Percentiles rank a stretch among this genome's conserved stretches.
phyloP scores from a whole-genome alignment of 257 asterid genomes.

The Thymus quinquecostatus region DNA sequence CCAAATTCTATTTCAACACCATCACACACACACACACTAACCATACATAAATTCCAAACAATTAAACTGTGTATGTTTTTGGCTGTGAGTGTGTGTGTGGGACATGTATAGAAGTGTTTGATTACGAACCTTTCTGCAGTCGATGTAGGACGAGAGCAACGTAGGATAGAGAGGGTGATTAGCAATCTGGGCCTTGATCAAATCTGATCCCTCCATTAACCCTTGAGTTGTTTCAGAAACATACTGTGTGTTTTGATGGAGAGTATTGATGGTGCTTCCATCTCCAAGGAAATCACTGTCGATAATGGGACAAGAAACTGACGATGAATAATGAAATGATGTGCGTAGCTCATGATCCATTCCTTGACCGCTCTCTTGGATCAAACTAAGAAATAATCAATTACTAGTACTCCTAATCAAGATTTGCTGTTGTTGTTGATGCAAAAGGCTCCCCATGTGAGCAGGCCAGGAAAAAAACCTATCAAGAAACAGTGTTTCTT shows the following conservation, averaged over 20 bases:
- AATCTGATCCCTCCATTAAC: conserved; percentile 23
- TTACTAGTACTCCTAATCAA: too few relatives aligned
- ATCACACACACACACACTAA: background rate
- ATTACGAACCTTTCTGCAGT: conserved; percentile 64
- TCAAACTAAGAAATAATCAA: too few relatives aligned
- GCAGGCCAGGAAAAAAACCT: conserved; percentile 15
- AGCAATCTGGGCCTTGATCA: conserved; percentile 75
- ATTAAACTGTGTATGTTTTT: background rate
- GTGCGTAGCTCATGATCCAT: conserved; percentile 43
- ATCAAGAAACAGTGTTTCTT: conserved; percentile 36
- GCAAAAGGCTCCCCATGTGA: conserved; percentile 2
- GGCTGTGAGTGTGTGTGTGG: background rate
- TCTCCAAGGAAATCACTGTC: conserved; percentile 19
- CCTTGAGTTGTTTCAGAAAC: too few relatives aligned
- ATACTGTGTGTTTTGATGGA: background rate
- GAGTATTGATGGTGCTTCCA: conserved; percentile 1
- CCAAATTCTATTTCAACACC: background rate
- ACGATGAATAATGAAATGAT: conserved; percentile 38
- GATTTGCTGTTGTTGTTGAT: too few relatives aligned
- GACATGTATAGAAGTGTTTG: too few relatives aligned
- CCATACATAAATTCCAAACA: too few relatives aligned
- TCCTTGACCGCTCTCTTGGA: too few relatives aligned
- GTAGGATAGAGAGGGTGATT: conserved; percentile 83
- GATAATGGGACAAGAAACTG: background rate
- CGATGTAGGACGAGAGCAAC: conserved; percentile 70